phyloP scores from a whole-genome alignment of 495 filamentous ascomycete species.

The Rusavskia elegans region DNA sequence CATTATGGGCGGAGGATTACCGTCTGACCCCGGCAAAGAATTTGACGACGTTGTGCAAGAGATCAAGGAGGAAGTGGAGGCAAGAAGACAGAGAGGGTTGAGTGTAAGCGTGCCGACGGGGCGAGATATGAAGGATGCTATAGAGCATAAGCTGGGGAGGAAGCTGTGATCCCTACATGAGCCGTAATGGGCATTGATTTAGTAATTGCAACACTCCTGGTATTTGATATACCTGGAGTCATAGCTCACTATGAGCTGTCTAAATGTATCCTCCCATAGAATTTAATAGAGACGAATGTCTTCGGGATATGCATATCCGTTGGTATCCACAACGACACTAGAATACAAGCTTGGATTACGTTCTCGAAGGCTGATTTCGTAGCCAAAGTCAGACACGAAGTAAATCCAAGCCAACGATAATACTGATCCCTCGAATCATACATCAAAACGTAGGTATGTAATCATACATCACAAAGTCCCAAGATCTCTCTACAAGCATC shows the following conservation, averaged over 20 bases:
- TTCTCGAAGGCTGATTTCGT: neutral
- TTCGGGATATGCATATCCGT: no score
- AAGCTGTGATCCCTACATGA: neutral
- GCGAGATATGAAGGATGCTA: conserved; percentile 27
- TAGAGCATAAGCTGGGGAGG: conserved; percentile 30
- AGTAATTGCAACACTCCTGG: no score
- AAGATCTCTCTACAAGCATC: no score
- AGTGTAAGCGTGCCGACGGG: conserved; percentile 32
- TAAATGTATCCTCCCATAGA: no score
- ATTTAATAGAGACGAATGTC: no score
- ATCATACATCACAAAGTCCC: no score
- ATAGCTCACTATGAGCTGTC: no score
- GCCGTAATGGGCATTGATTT: neutral
- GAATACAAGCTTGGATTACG: neutral
- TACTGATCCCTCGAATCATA: no score
- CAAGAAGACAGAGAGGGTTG: conserved; percentile 38
- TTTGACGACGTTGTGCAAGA: conserved; percentile 67
- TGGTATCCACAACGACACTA: neutral
- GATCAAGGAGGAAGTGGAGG: conserved; percentile 52
- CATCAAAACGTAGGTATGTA: no score
- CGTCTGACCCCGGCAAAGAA: conserved; percentile 59
- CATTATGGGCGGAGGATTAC: conserved; percentile 51
- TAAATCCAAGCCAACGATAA: no score
- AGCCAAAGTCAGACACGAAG: no score
- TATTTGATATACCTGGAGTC: no score